These are phyloP conservation scores for Sherardia arvensis DNA, from an alignment of 257 asterid genomes.

Conservation along the genomic window DNA sequence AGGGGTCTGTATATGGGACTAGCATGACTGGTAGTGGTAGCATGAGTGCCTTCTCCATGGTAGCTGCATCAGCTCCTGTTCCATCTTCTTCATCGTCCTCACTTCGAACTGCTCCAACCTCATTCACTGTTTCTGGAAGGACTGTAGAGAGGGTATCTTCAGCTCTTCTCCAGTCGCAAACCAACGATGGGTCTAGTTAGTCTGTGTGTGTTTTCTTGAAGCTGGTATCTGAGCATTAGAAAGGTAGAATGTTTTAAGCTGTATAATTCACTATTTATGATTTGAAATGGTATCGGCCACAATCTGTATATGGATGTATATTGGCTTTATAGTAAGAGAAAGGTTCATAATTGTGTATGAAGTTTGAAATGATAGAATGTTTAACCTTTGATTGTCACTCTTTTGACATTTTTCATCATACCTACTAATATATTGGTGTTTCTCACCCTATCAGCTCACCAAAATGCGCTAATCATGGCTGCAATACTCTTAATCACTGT, in stretches of 20 bases:
- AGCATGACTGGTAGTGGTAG: constrained; percentile 33
- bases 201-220: neutral
- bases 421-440: too few species aligned
- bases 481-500: too few species aligned
- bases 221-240: neutral
- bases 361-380: neutral
- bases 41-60: constrained; percentile 38
- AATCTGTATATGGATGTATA: neutral
- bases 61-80: constrained; percentile 43
- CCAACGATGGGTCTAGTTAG: neutral
- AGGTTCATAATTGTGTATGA: neutral
- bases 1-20: constrained; percentile 41
- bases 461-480: too few species aligned
- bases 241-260: neutral
- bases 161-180: constrained; percentile 19
- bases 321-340: neutral
- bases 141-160: constrained; percentile 34
- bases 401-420: too few species aligned
- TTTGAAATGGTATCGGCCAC: neutral
- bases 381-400: too few species aligned
- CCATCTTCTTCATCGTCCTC: constrained; percentile 56
- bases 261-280: neutral
- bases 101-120: constrained; percentile 29
- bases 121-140: constrained; percentile 31
- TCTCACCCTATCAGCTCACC: too few species aligned